A percentile compares a stretch with the other conserved stretches of the same genome.
Evolutionary conservation across 176 grass and related monocot genomes (phyloP).

Genomic region (Aegilops speltoides): DNA sequence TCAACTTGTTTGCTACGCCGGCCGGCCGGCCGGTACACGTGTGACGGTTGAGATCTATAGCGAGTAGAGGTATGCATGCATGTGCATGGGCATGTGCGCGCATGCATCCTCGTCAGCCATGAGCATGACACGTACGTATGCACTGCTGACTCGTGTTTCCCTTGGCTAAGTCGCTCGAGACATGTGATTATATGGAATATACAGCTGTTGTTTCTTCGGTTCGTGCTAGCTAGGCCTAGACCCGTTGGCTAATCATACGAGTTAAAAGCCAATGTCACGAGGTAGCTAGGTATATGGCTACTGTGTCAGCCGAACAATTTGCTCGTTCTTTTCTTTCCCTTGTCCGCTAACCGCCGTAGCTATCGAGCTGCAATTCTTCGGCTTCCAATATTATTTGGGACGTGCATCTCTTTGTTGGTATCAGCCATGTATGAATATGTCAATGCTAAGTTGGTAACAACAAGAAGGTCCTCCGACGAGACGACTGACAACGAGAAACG

Average conservation of each 20-base stretch:
- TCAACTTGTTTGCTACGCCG: not conserved
- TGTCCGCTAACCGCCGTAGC: not conserved
- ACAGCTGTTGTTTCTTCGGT: constrained; percentile 21
- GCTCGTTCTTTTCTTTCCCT: not conserved
- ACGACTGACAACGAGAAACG: too few species aligned
- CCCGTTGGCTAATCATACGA: not conserved
- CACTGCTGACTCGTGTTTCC: too few species aligned
- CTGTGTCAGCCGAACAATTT: not conserved
- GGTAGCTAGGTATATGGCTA: not conserved
- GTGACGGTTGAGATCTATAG: not conserved
- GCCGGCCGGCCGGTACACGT: constrained; percentile 15
- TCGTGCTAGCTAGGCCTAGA: not conserved
- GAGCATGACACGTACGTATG: not conserved
- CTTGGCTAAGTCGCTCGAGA: not conserved
- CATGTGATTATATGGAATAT: constrained; percentile 24
- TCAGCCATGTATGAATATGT: not conserved
- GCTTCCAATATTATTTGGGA: not conserved
- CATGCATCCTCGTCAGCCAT: not conserved
- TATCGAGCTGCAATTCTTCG: not conserved
- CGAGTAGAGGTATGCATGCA: not conserved
- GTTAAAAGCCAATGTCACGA: too few species aligned
- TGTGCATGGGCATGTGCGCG: too few species aligned
- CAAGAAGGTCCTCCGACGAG: too few species aligned
- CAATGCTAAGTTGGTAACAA: constrained; percentile 9
- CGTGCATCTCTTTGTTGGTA: not conserved